Percentiles rank a stretch among this genome's conserved stretches.
Conservation (phyloP, 352 stramenopile species). For the Phytophthora brassicae region DNA sequence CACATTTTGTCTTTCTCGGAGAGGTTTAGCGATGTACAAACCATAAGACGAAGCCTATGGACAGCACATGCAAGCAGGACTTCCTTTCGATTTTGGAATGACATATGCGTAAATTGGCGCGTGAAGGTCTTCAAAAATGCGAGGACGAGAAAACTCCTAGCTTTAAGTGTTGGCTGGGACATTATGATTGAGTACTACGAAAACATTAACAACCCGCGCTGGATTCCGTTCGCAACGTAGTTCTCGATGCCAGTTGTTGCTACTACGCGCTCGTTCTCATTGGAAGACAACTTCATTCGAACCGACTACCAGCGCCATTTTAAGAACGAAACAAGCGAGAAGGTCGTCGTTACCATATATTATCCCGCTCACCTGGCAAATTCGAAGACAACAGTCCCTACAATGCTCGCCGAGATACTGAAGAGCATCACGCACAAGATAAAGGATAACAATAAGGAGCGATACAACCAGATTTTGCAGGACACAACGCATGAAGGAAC, state of each 20-base stretch:
- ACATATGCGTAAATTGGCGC: constrained; percentile 96
- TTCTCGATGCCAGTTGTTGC: constrained; percentile 56
- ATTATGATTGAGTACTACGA: constrained; percentile 99
- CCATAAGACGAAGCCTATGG: constrained; percentile 97
- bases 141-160: constrained; percentile 59
- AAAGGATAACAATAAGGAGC: constrained; percentile 96
- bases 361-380: constrained; percentile 85
- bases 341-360: constrained; percentile 98
- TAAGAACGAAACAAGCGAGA: constrained; percentile 63
- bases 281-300: constrained; percentile 63
- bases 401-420: constrained; percentile 99
- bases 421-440: constrained; percentile 98
- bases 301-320: constrained; percentile 80
- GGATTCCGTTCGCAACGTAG: constrained; percentile 79
- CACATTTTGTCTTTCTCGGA: constrained; percentile 96
- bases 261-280: constrained; percentile 47
- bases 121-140: constrained; percentile 93
- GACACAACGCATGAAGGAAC: constrained; percentile 96
- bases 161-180: constrained; percentile 95
- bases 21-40: constrained; percentile 97
- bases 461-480: constrained; percentile 98
- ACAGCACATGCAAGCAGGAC: constrained; percentile 91
- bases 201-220: constrained; percentile 89
- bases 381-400: constrained; percentile 64
- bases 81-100: constrained; percentile 98